A percentile compares a stretch with the other conserved stretches of the same genome.
Evolutionary conservation across 345 rosid genomes (phyloP).

Genomic region (Melaleuca quinquenervia): DNA sequence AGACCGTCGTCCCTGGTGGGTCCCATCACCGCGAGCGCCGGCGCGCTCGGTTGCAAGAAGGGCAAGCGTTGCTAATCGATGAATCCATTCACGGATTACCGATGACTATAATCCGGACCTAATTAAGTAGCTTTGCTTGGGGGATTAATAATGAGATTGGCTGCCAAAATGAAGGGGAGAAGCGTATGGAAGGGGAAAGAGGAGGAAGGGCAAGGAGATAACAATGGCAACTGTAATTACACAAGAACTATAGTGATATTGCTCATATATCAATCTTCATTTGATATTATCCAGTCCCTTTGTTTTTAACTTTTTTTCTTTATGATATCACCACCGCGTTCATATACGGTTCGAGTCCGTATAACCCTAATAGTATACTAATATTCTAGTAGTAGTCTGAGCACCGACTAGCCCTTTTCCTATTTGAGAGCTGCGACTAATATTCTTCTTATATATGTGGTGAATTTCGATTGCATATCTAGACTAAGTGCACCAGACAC

Average conservation of each 20-base stretch:
- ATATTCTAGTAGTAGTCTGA: not conserved
- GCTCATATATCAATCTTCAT: not conserved
- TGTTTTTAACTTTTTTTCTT: not conserved
- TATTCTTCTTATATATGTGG: not conserved
- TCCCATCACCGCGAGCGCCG: conserved; percentile 12
- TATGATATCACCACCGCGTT: not conserved
- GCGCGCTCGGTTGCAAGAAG: conserved; percentile 9
- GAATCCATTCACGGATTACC: not conserved
- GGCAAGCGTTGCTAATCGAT: conserved; percentile 5
- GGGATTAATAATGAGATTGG: not conserved
- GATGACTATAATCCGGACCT: not conserved
- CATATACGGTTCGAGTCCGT: too few relatives aligned
- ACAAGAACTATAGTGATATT: not conserved
- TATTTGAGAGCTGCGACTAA: not conserved
- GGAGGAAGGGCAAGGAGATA: not conserved
- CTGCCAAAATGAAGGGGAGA: not conserved
- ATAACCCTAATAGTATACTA: too few relatives aligned
- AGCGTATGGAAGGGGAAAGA: not conserved
- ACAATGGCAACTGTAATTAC: not conserved
- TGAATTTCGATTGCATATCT: not conserved
- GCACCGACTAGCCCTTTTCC: not conserved
- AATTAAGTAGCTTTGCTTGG: not conserved
- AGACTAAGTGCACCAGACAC: not conserved
- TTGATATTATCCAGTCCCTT: not conserved
- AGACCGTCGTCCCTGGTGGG: conserved; percentile 17